Percentiles rank a stretch among this genome's conserved stretches.
Conservation (phyloP, 164 flowering plant species). For the Stephania japonica region DNA sequence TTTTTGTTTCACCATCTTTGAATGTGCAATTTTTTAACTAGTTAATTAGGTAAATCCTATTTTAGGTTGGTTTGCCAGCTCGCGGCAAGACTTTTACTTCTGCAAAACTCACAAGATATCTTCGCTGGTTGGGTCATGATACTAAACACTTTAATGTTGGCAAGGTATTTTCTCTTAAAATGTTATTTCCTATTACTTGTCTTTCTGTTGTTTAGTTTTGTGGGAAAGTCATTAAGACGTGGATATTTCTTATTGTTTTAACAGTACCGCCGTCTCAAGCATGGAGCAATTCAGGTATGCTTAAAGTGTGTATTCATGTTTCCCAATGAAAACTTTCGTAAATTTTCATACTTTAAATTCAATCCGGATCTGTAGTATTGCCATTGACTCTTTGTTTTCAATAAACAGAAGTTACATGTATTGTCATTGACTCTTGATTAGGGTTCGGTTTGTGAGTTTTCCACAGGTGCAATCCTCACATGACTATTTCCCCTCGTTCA, state of each 20-base stretch:
- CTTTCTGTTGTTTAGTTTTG: neutral
- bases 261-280: slow-evolving; percentile 74
- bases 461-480: too few species aligned
- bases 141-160: slow-evolving; percentile 99
- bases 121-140: slow-evolving; percentile 98
- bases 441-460: too few species aligned
- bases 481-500: too few species aligned
- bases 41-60: slow-evolving; percentile 7
- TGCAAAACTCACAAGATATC: slow-evolving; percentile 93
- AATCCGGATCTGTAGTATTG: too few species aligned
- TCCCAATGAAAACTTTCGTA: neutral
- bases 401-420: too few species aligned
- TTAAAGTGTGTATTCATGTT: neutral
- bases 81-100: slow-evolving; percentile 98
- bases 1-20: neutral
- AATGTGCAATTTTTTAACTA: neutral
- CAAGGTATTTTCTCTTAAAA: slow-evolving; percentile 44
- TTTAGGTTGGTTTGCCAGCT: slow-evolving; percentile 82
- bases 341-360: neutral
- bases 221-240: neutral
- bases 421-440: too few species aligned
- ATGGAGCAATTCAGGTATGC: slow-evolving; percentile 83
- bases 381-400: too few species aligned
- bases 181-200: neutral
- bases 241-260: slow-evolving; percentile 7